A percentile compares a stretch with the other conserved stretches of the same genome.
These are phyloP conservation scores for Abrus pulchellus DNA, from an alignment of 306 rosid species.

Conservation along the genomic window DNA sequence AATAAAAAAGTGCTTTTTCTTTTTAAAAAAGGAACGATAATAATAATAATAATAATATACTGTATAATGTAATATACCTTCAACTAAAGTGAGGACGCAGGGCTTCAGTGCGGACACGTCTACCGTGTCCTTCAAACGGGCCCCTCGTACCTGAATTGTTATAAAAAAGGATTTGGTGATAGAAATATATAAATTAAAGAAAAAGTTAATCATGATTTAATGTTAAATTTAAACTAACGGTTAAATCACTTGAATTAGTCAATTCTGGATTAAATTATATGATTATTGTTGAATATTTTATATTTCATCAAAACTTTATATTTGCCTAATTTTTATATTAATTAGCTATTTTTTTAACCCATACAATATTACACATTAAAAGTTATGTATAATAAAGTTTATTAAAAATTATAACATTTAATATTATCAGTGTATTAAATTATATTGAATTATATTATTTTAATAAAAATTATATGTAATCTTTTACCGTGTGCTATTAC, in stretches of 20 bases:
- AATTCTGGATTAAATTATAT: neutral
- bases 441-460: too few species aligned
- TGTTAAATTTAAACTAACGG: neutral
- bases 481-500: too few species aligned
- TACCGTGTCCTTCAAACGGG: slow-evolving; percentile 75
- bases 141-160: slow-evolving; percentile 79
- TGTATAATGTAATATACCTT: slow-evolving; percentile 59
- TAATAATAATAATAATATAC: neutral
- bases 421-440: too few species aligned
- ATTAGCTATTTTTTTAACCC: neutral
- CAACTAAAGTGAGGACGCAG: slow-evolving; percentile 71
- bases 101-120: slow-evolving; percentile 97
- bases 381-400: too few species aligned
- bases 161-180: neutral
- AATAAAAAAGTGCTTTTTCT: neutral
- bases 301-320: neutral
- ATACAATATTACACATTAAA: too few species aligned
- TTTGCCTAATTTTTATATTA: neutral
- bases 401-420: too few species aligned
- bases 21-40: neutral
- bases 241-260: neutral
- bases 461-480: too few species aligned
- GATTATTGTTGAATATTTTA: neutral
- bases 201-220: neutral
- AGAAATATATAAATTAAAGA: too few species aligned